Percentiles rank a stretch among this genome's conserved stretches.
These are phyloP conservation scores for Phytophthora lateralis DNA, from an alignment of 352 stramenopile species.

Conservation along the genomic window DNA sequence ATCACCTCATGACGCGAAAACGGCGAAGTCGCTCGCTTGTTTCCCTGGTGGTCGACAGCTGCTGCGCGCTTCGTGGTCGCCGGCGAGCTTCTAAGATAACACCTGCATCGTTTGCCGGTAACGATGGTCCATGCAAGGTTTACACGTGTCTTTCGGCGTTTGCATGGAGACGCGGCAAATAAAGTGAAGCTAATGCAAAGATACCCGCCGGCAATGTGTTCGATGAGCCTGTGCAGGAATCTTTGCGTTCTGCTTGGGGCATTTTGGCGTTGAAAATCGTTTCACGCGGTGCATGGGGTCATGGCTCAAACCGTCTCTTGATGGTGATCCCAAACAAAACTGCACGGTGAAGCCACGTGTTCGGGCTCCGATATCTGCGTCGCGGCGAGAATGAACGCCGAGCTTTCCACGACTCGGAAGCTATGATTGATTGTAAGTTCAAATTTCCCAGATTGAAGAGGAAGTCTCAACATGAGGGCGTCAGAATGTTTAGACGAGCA, in stretches of 20 bases:
- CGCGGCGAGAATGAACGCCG: not conserved
- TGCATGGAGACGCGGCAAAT: conserved; percentile 8
- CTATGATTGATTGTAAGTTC: conserved; percentile 11
- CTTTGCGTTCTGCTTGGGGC: not conserved
- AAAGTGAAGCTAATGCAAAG: conserved; percentile 5
- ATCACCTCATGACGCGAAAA: conserved; percentile 5
- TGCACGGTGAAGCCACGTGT: conserved; percentile 7
- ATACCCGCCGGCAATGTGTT: too few species aligned
- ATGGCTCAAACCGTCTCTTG: conserved; percentile 7
- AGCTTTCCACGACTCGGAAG: not conserved
- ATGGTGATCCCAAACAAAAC: not conserved
- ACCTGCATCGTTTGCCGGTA: not conserved
- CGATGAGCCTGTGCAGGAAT: not conserved
- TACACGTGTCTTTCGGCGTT: not conserved
- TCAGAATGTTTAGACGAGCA: conserved; percentile 31
- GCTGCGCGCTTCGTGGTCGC: conserved; percentile 1
- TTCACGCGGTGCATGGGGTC: conserved; percentile 1
- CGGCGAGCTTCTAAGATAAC: not conserved
- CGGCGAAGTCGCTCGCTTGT: conserved; percentile 14
- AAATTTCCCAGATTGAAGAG: conserved; percentile 26
- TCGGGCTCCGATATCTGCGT: conserved; percentile 3
- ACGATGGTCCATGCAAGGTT: too few species aligned
- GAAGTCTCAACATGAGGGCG: conserved; percentile 24
- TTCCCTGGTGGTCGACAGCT: conserved; percentile 18
- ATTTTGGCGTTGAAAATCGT: conserved; percentile 15